A percentile compares a stretch with the other conserved stretches of the same genome.
These are phyloP conservation scores for Suillus occidentalis DNA, from an alignment of 768 basidiomycete species.

Conservation along the genomic window DNA sequence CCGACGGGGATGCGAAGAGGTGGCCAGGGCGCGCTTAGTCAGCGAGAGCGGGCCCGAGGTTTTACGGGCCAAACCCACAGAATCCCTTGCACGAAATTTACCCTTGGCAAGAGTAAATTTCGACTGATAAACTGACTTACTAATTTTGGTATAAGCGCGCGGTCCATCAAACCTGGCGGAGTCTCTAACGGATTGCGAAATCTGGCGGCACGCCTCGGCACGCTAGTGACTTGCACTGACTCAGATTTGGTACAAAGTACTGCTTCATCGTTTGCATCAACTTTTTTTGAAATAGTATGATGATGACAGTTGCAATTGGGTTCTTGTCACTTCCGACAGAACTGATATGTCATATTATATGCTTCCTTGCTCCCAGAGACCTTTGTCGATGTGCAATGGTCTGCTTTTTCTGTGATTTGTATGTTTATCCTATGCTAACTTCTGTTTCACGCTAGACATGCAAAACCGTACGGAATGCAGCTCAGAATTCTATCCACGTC, in stretches of 20 bases:
- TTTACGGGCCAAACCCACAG: no score
- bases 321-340: not conserved
- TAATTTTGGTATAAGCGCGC: not conserved
- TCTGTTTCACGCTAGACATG: not conserved
- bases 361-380: not conserved
- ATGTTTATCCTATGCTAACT: not conserved
- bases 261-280: not conserved
- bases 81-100: no score
- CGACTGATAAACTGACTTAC: not conserved
- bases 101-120: no score
- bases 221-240: no score
- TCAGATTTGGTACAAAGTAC: not conserved
- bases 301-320: not conserved
- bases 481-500: not conserved
- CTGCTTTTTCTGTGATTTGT: not conserved
- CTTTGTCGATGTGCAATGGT: conserved; percentile 1
- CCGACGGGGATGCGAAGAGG: no score
- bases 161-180: not conserved
- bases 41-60: no score
- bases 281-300: not conserved
- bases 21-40: no score
- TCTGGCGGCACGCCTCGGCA: not conserved
- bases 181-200: not conserved
- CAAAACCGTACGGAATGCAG: not conserved
- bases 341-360: not conserved